A percentile compares a stretch with the other conserved stretches of the same genome.
phyloP scores from a whole-genome alignment of 768 basidiomycete genomes.

The Boletus subparvulus region DNA sequence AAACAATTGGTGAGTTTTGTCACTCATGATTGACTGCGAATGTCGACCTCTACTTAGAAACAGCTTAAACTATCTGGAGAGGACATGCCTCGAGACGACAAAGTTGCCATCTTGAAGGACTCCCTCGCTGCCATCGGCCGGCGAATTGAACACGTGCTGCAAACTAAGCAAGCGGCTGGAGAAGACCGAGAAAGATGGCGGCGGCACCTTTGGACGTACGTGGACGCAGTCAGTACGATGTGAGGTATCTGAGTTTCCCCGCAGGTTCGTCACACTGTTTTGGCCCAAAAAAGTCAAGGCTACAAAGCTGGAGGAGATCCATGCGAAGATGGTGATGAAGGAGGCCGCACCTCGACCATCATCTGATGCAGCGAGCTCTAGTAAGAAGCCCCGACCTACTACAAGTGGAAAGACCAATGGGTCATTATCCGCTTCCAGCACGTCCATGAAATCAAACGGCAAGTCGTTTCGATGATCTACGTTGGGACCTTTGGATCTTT shows the following conservation, averaged over 20 bases:
- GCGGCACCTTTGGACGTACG: constrained; percentile 95
- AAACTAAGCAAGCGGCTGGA: constrained; percentile 70
- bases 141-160: constrained; percentile 83
- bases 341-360: constrained; percentile 66
- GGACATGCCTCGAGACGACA: constrained; percentile 92
- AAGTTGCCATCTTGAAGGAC: constrained; percentile 93
- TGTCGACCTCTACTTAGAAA: constrained; percentile 57
- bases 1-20: constrained; percentile 74
- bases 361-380: constrained; percentile 43
- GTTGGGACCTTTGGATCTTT: constrained; percentile 18
- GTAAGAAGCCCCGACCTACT: constrained; percentile 61
- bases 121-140: constrained; percentile 91
- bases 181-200: constrained; percentile 87
- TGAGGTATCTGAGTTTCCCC: constrained; percentile 6
- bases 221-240: constrained; percentile 24
- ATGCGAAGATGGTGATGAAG: constrained; percentile 94
- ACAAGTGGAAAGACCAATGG: constrained; percentile 54
- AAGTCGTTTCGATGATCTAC: constrained; percentile 56
- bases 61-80: constrained; percentile 92
- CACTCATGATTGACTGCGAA: not conserved
- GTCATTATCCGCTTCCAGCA: constrained; percentile 42
- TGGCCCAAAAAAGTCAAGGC: constrained; percentile 98
- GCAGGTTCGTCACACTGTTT: constrained; percentile 90
- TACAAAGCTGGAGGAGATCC: constrained; percentile 89
- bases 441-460: constrained; percentile 55